Evolutionary conservation across 192 early-diverging fungal genomes (phyloP).

Genomic region (Coemansia sp.): DNA sequence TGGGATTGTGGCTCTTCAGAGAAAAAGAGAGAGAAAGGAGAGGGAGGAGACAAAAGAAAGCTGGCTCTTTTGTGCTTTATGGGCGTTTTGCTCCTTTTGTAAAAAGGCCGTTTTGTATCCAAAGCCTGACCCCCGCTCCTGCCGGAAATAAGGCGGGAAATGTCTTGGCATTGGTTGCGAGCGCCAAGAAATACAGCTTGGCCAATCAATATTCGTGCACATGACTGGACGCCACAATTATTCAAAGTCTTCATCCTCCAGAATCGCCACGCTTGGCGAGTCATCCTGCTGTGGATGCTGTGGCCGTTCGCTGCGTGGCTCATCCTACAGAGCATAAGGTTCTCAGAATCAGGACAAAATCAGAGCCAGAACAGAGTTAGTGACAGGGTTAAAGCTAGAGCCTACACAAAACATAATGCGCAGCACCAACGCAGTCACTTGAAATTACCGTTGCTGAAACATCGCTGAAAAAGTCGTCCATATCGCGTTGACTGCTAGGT

Average conservation of each 20-base stretch:
- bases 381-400: not conserved
- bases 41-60: not conserved
- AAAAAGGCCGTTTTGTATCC: not conserved
- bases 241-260: conserved; percentile 12
- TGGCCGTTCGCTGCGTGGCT: not conserved
- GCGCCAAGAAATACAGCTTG: conserved; percentile 7
- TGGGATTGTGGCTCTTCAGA: not conserved
- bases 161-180: conserved; percentile 4
- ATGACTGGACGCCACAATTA: conserved; percentile 4
- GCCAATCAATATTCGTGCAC: not conserved
- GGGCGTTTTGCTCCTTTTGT: not conserved
- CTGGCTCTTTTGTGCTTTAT: not conserved
- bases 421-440: not conserved
- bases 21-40: not conserved
- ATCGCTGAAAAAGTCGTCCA: conserved; percentile 15
- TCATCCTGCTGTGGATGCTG: conserved; percentile 3
- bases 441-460: conserved; percentile 1
- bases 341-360: not conserved
- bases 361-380: not conserved
- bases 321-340: not conserved
- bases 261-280: conserved; percentile 6
- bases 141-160: not conserved
- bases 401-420: not conserved
- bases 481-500: not conserved
- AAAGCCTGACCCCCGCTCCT: not conserved